A percentile compares a stretch with the other conserved stretches of the same genome.
Conservation (phyloP, 352 stramenopile genomes). For the Thraustochytrium striatum region DNA sequence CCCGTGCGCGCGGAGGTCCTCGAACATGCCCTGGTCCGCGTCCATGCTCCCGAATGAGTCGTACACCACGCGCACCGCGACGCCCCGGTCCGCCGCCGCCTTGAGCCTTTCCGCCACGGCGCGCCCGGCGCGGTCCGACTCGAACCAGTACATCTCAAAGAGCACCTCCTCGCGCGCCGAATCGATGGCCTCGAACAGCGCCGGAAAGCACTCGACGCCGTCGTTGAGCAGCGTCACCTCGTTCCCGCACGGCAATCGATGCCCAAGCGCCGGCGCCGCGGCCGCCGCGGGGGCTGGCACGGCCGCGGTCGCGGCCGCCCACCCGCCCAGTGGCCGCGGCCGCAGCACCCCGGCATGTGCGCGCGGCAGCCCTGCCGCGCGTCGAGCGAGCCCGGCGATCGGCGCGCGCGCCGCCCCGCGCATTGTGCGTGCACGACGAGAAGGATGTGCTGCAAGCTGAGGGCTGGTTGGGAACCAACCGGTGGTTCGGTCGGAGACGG, state of each 20-base stretch:
- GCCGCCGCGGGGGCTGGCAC: no score
- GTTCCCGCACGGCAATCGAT: constrained; percentile 40
- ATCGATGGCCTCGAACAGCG: constrained; percentile 31
- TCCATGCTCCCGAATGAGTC: constrained; percentile 40
- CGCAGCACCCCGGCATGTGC: no score
- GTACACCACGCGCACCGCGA: constrained; percentile 39
- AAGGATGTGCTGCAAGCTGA: no score
- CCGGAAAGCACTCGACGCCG: constrained; percentile 29
- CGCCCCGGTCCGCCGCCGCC: constrained; percentile 16
- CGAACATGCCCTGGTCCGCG: constrained; percentile 19
- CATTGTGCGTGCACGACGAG: no score
- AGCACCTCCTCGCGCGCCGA: constrained; percentile 18
- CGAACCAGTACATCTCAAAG: constrained; percentile 52
- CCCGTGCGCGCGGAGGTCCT: not conserved
- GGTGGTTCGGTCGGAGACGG: no score
- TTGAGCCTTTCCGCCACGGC: constrained; percentile 31
- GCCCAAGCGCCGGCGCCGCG: not conserved
- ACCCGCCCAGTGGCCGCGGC: no score
- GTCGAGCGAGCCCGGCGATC: no score
- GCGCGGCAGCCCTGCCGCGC: no score
- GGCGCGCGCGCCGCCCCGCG: no score
- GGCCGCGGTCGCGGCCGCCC: no score
- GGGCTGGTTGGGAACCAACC: no score
- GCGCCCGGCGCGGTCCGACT: constrained; percentile 34
- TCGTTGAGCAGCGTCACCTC: constrained; percentile 21